These are phyloP conservation scores for Fusarium austroafricanum DNA, from an alignment of 2,329 filamentous ascomycete species.

Conservation along the genomic window DNA sequence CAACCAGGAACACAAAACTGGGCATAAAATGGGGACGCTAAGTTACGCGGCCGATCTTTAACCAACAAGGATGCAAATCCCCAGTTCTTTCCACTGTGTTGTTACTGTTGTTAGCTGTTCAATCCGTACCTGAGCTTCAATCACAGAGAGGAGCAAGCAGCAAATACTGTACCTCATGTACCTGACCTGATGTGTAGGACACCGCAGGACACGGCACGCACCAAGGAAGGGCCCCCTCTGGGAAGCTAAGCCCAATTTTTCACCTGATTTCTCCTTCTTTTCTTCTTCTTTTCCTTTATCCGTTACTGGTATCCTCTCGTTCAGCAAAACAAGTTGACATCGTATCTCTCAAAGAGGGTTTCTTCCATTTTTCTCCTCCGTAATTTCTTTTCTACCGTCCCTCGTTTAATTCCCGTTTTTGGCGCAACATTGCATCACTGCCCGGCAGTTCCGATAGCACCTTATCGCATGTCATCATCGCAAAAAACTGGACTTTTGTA, in stretches of 20 bases:
- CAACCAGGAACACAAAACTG: conserved; percentile 11
- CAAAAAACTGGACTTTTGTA: conserved; percentile 5
- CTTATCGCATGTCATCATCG: conserved; percentile 24
- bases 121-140: not conserved
- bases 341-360: conserved; percentile 1
- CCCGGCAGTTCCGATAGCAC: conserved; percentile 33
- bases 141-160: no score
- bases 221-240: no score
- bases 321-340: not conserved
- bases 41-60: conserved; percentile 33
- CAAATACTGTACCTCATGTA: not conserved
- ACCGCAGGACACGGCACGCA: no score
- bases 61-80: conserved; percentile 26
- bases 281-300: not conserved
- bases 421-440: conserved; percentile 18
- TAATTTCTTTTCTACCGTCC: conserved; percentile 3
- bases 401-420: conserved; percentile 32
- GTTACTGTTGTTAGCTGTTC: not conserved
- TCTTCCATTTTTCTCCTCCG: not conserved
- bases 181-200: not conserved
- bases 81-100: conserved; percentile 3
- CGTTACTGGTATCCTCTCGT: conserved; percentile 29
- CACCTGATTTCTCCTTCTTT: conserved; percentile 13
- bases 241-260: not conserved
- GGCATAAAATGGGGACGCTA: conserved; percentile 27